Base-by-base conservation (phyloP, 2,329 filamentous ascomycete species). In the Sporothrix sp. region DNA sequence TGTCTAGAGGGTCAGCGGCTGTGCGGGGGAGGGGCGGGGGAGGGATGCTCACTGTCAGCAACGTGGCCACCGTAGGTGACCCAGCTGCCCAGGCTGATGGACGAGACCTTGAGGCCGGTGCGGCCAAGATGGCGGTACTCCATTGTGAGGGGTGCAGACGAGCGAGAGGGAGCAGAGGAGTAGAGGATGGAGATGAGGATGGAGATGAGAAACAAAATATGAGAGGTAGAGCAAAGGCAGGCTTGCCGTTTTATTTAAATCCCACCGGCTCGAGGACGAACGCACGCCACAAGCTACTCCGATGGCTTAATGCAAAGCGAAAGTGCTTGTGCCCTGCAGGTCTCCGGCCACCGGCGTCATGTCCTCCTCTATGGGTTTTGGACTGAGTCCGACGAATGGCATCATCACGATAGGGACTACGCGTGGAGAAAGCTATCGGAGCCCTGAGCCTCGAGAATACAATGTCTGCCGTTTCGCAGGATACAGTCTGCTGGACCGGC, bases 21-120 rank as follows among this genome's bases (percentile, higher is more conserved):
- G 14, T 23, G 25, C 6, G 20, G 14, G 33, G 3, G n/a, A 8
- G 14, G 7, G 20, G n/a, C n/a, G n/a, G n/a, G n/a, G n/a, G n/a
- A n/a, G n/a, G n/a, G n/a, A n/a, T n/a, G 37, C 69, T 57, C 68
- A 81, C 81, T 78, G 61, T 80, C 76, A 50, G 82, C 79, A 27
- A 87, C 80, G 58, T 86, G 81, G 16, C 83, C 84, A 49, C 85
- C 85, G 57, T 86, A 87, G 1, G 85, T 88, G 48, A 89, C 71
- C 82, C 81, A 83, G 57, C 81, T 78, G 52, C 81, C 85, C 3
- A 89, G 71, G 2, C 81, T 82, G 55, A 89, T 83, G 40, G 80
- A 75, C 25, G 84, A 88, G 30, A 89, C 83, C 63, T 87, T 80
- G 16, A 89, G 74, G 49, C 85, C 84, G 14, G 82, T 84, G 35